Conservation (phyloP, 129 eudicot species). For the Glebionis coronaria region DNA sequence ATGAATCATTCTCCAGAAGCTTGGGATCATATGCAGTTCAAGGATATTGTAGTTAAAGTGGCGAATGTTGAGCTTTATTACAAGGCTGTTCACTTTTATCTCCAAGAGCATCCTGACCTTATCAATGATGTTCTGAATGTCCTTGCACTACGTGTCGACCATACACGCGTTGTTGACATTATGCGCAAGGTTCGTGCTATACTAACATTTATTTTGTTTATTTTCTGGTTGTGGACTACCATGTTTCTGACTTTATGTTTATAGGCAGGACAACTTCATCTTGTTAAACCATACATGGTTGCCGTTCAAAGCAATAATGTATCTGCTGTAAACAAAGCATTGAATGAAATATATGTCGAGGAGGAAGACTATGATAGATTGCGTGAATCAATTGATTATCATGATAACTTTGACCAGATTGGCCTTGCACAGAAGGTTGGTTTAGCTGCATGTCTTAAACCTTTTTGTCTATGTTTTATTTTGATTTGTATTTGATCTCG, state of each 20-base stretch:
- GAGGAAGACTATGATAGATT: conserved; percentile 98
- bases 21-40: conserved; percentile 99
- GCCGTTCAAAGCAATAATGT: conserved; percentile 98
- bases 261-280: conserved; percentile 90
- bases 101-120: conserved; percentile 96
- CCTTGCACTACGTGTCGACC: conserved; percentile 95
- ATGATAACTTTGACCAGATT: conserved; percentile 95
- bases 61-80: conserved; percentile 94
- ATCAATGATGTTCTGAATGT: conserved; percentile 92
- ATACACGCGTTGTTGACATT: conserved; percentile 95
- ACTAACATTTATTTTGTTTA: neutral
- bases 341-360: conserved; percentile 90
- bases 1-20: conserved; percentile 99
- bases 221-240: neutral
- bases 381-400: conserved; percentile 92
- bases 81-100: conserved; percentile 94
- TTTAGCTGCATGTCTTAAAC: neutral
- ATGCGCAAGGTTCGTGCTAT: conserved; percentile 77
- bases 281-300: conserved; percentile 96
- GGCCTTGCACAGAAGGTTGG: conserved; percentile 97
- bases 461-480: neutral
- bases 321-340: conserved; percentile 91
- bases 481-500: conserved; percentile 1
- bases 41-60: conserved; percentile 86
- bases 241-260: conserved; percentile 14